phyloP scores from a whole-genome alignment of 352 stramenopile genomes.

The Phytophthora pini region DNA sequence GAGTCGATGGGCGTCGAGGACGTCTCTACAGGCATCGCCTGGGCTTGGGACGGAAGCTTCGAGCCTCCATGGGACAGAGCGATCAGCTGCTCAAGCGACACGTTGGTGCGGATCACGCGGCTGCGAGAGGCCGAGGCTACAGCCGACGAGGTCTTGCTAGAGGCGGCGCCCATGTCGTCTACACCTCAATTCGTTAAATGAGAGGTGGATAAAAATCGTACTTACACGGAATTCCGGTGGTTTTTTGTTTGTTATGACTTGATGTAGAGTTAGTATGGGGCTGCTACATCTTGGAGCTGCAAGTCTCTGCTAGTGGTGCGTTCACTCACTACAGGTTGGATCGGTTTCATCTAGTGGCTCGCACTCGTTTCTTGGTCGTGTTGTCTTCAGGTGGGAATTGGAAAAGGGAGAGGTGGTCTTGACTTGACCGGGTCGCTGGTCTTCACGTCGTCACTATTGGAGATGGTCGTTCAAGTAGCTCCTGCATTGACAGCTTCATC shows the following conservation, averaged over 20 bases:
- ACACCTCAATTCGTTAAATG: conserved; percentile 15
- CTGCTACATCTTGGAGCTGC: conserved; percentile 5
- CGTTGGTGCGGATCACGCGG: conserved; percentile 46
- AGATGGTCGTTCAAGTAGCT: conserved; percentile 9
- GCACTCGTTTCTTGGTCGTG: conserved; percentile 14
- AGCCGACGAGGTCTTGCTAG: conserved; percentile 35
- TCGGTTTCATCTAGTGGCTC: conserved; percentile 13
- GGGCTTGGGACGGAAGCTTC: conserved; percentile 1
- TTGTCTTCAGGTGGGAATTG: conserved; percentile 20
- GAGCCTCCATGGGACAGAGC: conserved; percentile 27
- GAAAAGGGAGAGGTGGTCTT: conserved; percentile 13
- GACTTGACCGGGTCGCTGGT: not conserved
- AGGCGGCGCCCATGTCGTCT: conserved; percentile 33
- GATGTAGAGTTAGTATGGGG: not conserved
- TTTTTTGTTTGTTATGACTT: not conserved
- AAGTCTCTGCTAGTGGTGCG: conserved; percentile 20
- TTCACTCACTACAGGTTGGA: conserved; percentile 12
- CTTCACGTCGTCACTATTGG: not conserved
- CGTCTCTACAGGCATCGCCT: conserved; percentile 29
- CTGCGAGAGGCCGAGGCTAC: conserved; percentile 15
- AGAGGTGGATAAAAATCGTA: conserved; percentile 19
- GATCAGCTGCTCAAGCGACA: conserved; percentile 45
- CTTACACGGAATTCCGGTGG: conserved; percentile 26
- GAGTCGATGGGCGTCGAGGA: conserved; percentile 28
- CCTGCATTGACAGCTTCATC: conserved; percentile 8